Percentiles rank a stretch among this genome's conserved stretches.
Evolutionary conservation across 257 asterid genomes (phyloP).

Genomic region (Primulina tabacum): DNA sequence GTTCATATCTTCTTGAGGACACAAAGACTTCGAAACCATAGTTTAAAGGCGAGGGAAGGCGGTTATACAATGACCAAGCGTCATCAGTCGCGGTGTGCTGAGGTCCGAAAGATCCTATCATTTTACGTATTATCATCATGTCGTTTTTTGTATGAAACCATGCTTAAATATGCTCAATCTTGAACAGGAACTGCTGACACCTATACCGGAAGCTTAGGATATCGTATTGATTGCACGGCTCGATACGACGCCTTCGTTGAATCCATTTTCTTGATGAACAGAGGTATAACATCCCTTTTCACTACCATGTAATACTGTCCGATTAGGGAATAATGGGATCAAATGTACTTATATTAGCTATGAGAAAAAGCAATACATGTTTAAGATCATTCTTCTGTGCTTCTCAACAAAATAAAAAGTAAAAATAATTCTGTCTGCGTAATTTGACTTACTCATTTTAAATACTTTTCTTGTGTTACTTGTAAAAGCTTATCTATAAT

Average conservation of each 20-base stretch:
- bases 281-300: not conserved
- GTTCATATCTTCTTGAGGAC: conserved; percentile 26
- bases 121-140: not conserved
- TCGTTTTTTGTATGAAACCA: not conserved
- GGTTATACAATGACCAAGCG: conserved; percentile 38
- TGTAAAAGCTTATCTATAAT: too few species aligned
- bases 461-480: too few species aligned
- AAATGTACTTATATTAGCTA: not conserved
- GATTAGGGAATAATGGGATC: not conserved
- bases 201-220: not conserved
- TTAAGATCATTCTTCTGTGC: not conserved
- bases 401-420: too few species aligned
- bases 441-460: too few species aligned
- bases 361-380: not conserved
- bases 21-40: conserved; percentile 25
- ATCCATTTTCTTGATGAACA: not conserved
- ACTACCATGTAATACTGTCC: not conserved
- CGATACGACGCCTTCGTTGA: not conserved
- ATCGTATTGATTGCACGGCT: not conserved
- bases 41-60: conserved; percentile 30
- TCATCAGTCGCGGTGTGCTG: conserved; percentile 31
- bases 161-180: not conserved
- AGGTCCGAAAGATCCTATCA: conserved; percentile 27
- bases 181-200: not conserved
- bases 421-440: too few species aligned